A percentile compares a stretch with the other conserved stretches of the same genome.
These are phyloP conservation scores for Tolypocladium endophyticum DNA, from an alignment of 2,329 filamentous ascomycete species.

Conservation along the genomic window DNA sequence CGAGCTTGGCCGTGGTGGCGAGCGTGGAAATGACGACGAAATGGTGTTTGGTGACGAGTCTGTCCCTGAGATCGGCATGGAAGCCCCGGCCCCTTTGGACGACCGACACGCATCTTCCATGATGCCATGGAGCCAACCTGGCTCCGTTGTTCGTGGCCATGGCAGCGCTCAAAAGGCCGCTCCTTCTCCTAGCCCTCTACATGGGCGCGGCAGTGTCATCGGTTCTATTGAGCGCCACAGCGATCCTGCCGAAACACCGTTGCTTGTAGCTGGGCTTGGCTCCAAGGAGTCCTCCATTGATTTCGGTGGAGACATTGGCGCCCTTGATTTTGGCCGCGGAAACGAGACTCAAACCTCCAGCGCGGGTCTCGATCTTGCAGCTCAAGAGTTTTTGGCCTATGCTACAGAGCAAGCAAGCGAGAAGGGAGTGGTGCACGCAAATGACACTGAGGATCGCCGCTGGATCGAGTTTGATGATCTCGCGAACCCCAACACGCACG, in stretches of 20 bases:
- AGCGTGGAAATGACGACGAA: slow-evolving; percentile 14
- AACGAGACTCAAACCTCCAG: slow-evolving; percentile 20
- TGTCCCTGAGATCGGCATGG: slow-evolving; percentile 57
- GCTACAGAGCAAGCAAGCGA: slow-evolving; percentile 23
- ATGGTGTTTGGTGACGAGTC: slow-evolving; percentile 27
- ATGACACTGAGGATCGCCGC: slow-evolving; percentile 20
- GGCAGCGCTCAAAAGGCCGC: slow-evolving; percentile 24
- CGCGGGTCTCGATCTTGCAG: slow-evolving; percentile 31
- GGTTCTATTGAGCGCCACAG: slow-evolving; percentile 36
- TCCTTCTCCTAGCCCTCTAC: slow-evolving; percentile 24
- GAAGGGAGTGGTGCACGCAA: slow-evolving; percentile 19
- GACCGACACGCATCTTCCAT: slow-evolving; percentile 50
- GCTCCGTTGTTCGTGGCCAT: slow-evolving; percentile 32
- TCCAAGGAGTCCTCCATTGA: slow-evolving; percentile 22
- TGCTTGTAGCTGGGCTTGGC: slow-evolving; percentile 21
- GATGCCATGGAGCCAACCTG: slow-evolving; percentile 41
- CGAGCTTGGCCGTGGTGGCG: slow-evolving; percentile 16
- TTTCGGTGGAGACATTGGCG: slow-evolving; percentile 9
- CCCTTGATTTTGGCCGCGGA: slow-evolving; percentile 8
- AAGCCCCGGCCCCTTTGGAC: slow-evolving; percentile 53
- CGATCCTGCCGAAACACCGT: slow-evolving; percentile 24
- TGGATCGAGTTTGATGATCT: slow-evolving; percentile 61
- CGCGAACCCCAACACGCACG: slow-evolving; percentile 44
- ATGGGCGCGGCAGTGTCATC: slow-evolving; percentile 23
- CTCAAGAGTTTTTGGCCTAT: slow-evolving; percentile 34